Evolutionary conservation across 1,284 basidiomycete species (phyloP).

Genomic region (Sanghuangporus baumii): DNA sequence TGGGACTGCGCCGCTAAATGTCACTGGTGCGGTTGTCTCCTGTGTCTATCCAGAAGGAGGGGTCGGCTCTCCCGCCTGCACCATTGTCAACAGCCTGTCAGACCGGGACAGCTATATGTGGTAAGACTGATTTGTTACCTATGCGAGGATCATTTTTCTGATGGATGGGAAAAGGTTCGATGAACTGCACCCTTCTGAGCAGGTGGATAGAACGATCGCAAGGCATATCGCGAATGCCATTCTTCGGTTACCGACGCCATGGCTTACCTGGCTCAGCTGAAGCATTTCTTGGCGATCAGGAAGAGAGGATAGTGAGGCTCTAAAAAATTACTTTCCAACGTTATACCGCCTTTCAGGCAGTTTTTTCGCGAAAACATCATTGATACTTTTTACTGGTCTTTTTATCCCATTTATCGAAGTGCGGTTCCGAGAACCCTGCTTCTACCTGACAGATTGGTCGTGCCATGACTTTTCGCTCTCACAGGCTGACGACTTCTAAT

Average conservation of each 20-base stretch:
- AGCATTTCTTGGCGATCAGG: not conserved
- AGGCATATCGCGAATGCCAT: conserved; percentile 26
- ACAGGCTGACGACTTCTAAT: too few relatives aligned
- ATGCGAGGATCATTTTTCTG: not conserved
- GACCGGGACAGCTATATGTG: conserved; percentile 31
- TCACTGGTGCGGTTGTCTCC: conserved; percentile 26
- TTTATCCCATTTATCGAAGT: too few relatives aligned
- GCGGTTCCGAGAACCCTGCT: too few relatives aligned
- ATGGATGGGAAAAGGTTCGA: conserved; percentile 20
- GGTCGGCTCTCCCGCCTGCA: conserved; percentile 22
- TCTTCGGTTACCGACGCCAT: conserved; percentile 21
- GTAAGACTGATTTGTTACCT: conserved; percentile 14
- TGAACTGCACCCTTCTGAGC: conserved; percentile 28
- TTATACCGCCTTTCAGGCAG: too few relatives aligned
- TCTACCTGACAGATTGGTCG: too few relatives aligned
- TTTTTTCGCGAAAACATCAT: too few relatives aligned
- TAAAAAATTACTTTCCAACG: too few relatives aligned
- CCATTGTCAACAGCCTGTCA: conserved; percentile 23
- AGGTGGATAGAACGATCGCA: conserved; percentile 28
- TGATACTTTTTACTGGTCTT: too few relatives aligned
- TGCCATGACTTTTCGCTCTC: too few relatives aligned
- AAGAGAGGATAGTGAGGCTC: not conserved
- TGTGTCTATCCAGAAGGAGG: conserved; percentile 26
- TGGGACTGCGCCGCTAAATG: conserved; percentile 31
- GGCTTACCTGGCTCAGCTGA: conserved; percentile 28